These are phyloP conservation scores for Porodaedalea pini DNA, from an alignment of 1,284 basidiomycete genomes.

Conservation along the genomic window DNA sequence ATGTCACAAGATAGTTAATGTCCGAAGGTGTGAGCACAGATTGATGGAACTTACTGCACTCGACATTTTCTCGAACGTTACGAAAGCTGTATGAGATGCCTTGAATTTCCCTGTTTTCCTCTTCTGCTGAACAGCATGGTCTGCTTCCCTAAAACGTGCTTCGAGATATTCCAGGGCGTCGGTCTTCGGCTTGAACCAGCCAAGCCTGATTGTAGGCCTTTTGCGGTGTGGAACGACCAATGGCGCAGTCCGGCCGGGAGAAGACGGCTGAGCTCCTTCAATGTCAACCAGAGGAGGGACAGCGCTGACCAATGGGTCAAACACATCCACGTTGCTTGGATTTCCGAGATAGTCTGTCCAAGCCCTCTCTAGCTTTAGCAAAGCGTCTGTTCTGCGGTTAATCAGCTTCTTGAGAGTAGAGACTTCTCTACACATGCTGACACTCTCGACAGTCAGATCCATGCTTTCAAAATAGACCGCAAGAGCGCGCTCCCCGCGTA, in stretches of 20 bases:
- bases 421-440: constrained; percentile 85
- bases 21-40: background rate
- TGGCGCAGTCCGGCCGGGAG: constrained; percentile 45
- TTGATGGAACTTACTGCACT: constrained; percentile 65
- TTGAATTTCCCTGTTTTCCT: constrained; percentile 68
- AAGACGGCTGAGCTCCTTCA: constrained; percentile 31
- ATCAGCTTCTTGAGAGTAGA: constrained; percentile 70
- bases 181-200: constrained; percentile 67
- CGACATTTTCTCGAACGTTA: constrained; percentile 96
- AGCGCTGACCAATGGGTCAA: constrained; percentile 61
- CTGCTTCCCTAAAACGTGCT: constrained; percentile 68
- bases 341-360: constrained; percentile 94
- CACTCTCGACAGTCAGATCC: constrained; percentile 79
- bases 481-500: constrained; percentile 80
- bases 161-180: constrained; percentile 88
- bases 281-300: constrained; percentile 49
- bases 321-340: constrained; percentile 75
- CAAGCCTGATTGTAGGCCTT: constrained; percentile 65
- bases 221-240: constrained; percentile 71
- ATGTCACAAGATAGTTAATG: background rate
- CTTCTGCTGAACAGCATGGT: constrained; percentile 73
- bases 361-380: constrained; percentile 75
- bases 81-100: constrained; percentile 83
- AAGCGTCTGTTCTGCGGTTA: constrained; percentile 72
- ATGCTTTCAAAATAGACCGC: constrained; percentile 93